phyloP scores from a whole-genome alignment of 2,329 filamentous ascomycete species.

The Lachnellula hyalina region DNA sequence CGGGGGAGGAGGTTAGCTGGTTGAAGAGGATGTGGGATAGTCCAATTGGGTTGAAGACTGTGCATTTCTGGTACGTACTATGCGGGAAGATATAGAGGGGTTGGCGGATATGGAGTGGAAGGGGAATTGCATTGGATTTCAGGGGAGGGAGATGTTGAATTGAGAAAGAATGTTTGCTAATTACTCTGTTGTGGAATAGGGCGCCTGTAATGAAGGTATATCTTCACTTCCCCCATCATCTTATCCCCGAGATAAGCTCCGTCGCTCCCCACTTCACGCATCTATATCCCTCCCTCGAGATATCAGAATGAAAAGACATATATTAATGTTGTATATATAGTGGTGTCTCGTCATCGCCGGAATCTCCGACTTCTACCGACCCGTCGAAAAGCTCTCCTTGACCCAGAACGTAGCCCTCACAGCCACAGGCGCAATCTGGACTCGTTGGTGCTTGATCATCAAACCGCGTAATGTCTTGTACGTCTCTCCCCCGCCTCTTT shows the following conservation, averaged over 20 bases:
- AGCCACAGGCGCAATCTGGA: slow-evolving; percentile 94
- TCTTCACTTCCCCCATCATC: neutral
- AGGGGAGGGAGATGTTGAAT: too few relatives aligned
- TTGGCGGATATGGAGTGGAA: neutral
- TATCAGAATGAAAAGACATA: neutral
- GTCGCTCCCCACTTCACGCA: neutral
- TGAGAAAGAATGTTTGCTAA: slow-evolving; percentile 8
- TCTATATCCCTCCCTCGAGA: neutral
- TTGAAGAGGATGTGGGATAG: slow-evolving; percentile 81
- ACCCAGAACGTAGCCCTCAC: slow-evolving; percentile 89
- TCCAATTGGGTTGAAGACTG: slow-evolving; percentile 80
- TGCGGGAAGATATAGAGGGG: neutral
- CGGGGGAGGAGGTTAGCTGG: slow-evolving; percentile 41
- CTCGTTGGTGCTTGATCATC: slow-evolving; percentile 97
- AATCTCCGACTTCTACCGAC: slow-evolving; percentile 84
- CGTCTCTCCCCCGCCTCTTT: slow-evolving; percentile 31
- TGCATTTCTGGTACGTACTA: slow-evolving; percentile 83
- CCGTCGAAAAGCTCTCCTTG: slow-evolving; percentile 85
- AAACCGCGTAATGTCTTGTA: slow-evolving; percentile 87
- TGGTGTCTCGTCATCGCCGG: slow-evolving; percentile 93
- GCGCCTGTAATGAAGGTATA: slow-evolving; percentile 85
- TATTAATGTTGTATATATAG: slow-evolving; percentile 37
- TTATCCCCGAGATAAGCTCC: neutral
- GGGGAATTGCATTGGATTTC: too few relatives aligned
- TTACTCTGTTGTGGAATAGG: slow-evolving; percentile 43